Percentiles rank a stretch among this genome's conserved stretches.
Evolutionary conservation across 306 rosid species (phyloP).

Genomic region (Dalbergia oliveri): DNA sequence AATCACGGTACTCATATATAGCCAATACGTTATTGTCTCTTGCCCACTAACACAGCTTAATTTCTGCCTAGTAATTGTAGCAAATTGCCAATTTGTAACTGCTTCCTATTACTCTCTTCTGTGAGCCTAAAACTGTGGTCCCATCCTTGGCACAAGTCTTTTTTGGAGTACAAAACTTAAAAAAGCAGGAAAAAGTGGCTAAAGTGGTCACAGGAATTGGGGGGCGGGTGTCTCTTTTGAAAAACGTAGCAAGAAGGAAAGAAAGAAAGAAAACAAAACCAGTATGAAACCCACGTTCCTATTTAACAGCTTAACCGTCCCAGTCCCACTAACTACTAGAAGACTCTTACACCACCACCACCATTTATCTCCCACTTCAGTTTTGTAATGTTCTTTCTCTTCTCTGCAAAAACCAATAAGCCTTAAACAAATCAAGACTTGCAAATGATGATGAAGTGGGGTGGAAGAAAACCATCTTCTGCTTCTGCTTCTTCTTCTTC

Average conservation of each 20-base stretch:
- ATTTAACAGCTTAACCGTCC: conserved; percentile 62
- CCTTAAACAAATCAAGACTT: conserved; percentile 27
- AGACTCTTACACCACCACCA: conserved; percentile 41
- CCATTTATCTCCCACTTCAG: conserved; percentile 7
- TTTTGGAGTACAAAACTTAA: conserved; percentile 44
- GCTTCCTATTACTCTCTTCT: conserved; percentile 15
- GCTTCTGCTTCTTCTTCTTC: conserved; percentile 53
- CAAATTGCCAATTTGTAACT: conserved; percentile 19
- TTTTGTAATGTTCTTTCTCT: conserved; percentile 21
- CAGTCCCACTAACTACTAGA: conserved; percentile 47
- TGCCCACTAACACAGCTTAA: neutral
- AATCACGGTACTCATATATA: neutral
- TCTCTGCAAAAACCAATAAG: conserved; percentile 29
- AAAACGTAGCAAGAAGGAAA: conserved; percentile 50
- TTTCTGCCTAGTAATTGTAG: neutral
- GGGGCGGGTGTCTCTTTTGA: conserved; percentile 97
- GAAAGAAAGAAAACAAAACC: conserved; percentile 27
- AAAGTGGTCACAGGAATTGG: conserved; percentile 82
- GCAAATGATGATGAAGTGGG: conserved; percentile 74
- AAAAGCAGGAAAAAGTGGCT: conserved; percentile 66
- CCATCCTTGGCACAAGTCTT: conserved; percentile 50
- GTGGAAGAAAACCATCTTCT: conserved; percentile 68
- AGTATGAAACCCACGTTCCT: conserved; percentile 71
- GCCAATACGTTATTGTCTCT: neutral
- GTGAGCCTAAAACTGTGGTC: conserved; percentile 51